Conservation (phyloP, 73 alveolate species). For the Tetrahymena borealis region DNA sequence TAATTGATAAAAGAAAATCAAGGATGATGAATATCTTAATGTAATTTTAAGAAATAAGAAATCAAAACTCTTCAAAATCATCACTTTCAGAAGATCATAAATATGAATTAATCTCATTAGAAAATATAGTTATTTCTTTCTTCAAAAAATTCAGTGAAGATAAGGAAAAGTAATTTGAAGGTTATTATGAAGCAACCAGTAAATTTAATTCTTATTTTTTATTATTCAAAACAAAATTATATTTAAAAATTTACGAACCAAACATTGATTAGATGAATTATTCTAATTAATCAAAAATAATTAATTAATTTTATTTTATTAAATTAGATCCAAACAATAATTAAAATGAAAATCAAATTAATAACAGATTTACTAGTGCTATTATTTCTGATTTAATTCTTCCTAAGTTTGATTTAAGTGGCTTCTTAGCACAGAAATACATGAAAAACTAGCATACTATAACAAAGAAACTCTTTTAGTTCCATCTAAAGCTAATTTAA, state of each 20-base stretch:
- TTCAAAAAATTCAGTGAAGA: background rate
- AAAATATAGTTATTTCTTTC: background rate
- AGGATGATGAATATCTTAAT: slow-evolving; percentile 1
- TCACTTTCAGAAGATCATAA: background rate
- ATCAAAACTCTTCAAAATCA: background rate
- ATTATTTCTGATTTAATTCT: slow-evolving; percentile 18
- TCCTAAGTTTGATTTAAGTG: slow-evolving; percentile 19
- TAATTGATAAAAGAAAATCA: slow-evolving; percentile 19
- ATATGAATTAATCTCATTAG: background rate
- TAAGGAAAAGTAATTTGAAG: background rate
- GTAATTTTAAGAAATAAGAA: slow-evolving; percentile 13
- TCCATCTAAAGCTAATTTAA: slow-evolving; percentile 7
- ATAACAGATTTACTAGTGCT: slow-evolving; percentile 9
- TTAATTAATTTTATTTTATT: background rate
- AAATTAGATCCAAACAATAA: background rate
- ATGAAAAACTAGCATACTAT: slow-evolving; percentile 27
- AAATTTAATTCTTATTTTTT: too few relatives aligned
- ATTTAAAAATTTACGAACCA: background rate
- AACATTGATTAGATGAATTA: background rate
- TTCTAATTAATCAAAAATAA: background rate
- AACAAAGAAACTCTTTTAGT: background rate
- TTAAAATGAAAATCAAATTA: background rate
- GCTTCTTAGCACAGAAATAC: background rate
- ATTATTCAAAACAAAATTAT: background rate
- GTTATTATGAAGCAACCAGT: too few relatives aligned